phyloP scores from a whole-genome alignment of 768 basidiomycete genomes.

The Naematelia encephala region DNA sequence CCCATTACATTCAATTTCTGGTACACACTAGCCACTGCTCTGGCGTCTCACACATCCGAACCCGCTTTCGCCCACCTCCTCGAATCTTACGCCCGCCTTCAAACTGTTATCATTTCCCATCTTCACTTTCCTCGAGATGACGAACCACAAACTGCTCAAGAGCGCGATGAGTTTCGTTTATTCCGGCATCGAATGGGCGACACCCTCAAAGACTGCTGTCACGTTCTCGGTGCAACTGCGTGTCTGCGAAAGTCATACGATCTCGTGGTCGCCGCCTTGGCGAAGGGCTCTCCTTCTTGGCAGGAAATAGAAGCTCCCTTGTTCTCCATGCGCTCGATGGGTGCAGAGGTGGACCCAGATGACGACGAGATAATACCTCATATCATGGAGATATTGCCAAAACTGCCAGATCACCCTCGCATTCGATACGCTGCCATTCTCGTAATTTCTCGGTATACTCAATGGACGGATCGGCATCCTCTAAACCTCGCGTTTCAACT shows the following conservation, averaged over 20 bases:
- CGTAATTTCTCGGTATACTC: conserved; percentile 91
- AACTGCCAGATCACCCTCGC: conserved; percentile 79
- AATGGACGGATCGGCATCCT: conserved; percentile 91
- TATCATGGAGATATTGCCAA: conserved; percentile 91
- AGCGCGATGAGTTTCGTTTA: conserved; percentile 85
- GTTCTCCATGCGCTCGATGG: conserved; percentile 98
- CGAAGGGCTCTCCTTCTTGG: conserved; percentile 67
- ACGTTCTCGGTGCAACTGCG: conserved; percentile 78
- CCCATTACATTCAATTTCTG: conserved; percentile 98
- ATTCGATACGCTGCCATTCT: conserved; percentile 93
- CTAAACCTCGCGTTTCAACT: conserved; percentile 79
- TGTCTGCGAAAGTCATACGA: conserved; percentile 80
- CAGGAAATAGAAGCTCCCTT: conserved; percentile 96
- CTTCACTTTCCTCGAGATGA: conserved; percentile 83
- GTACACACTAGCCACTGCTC: conserved; percentile 89
- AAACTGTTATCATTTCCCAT: conserved; percentile 81
- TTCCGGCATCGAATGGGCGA: conserved; percentile 99
- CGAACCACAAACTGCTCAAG: conserved; percentile 64
- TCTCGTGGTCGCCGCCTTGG: conserved; percentile 70
- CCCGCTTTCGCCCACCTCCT: conserved; percentile 57
- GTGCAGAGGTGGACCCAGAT: conserved; percentile 77
- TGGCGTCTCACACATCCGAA: conserved; percentile 65
- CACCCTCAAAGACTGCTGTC: conserved; percentile 96
- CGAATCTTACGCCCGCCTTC: conserved; percentile 77
- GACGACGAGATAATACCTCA: conserved; percentile 87